Evolutionary conservation across 176 grass and related monocot genomes (phyloP).

Genomic region (Triticum turgidum): DNA sequence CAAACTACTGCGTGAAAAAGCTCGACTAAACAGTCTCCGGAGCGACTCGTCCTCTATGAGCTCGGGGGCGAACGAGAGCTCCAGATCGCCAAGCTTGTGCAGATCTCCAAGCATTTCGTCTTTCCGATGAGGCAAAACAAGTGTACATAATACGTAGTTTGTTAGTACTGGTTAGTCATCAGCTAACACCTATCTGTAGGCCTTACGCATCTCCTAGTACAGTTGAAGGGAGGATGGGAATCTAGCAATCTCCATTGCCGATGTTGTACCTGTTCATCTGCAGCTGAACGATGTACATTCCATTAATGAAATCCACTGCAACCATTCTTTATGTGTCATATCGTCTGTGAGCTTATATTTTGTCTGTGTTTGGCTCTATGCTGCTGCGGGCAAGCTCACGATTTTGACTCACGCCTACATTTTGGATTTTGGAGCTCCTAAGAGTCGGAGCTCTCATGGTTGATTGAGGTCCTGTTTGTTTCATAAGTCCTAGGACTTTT

Average conservation of each 20-base stretch:
- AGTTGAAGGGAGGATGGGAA: slow-evolving; percentile 16
- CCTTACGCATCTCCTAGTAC: slow-evolving; percentile 14
- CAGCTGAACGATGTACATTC: not conserved
- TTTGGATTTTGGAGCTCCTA: too few relatives aligned
- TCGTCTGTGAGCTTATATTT: not conserved
- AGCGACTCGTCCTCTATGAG: slow-evolving; percentile 31
- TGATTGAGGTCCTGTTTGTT: too few relatives aligned
- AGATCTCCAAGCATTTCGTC: slow-evolving; percentile 48
- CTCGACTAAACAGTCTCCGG: slow-evolving; percentile 41
- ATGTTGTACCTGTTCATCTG: slow-evolving; percentile 1
- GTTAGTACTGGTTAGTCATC: slow-evolving; percentile 32
- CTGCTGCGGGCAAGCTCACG: too few relatives aligned
- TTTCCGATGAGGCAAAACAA: slow-evolving; percentile 2
- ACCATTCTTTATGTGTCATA: not conserved
- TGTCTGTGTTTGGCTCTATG: not conserved
- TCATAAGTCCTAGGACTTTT: too few relatives aligned
- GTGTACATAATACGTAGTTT: slow-evolving; percentile 36
- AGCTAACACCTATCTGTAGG: slow-evolving; percentile 35
- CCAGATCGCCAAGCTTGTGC: not conserved
- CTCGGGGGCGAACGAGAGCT: slow-evolving; percentile 13
- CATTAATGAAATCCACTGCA: slow-evolving; percentile 4
- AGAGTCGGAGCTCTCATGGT: too few relatives aligned
- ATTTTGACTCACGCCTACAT: too few relatives aligned
- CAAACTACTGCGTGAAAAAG: slow-evolving; percentile 55
- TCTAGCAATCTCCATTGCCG: not conserved